Base-by-base conservation (phyloP, 2,329 filamentous ascomycete species). In the Penicillium griseofulvum region DNA sequence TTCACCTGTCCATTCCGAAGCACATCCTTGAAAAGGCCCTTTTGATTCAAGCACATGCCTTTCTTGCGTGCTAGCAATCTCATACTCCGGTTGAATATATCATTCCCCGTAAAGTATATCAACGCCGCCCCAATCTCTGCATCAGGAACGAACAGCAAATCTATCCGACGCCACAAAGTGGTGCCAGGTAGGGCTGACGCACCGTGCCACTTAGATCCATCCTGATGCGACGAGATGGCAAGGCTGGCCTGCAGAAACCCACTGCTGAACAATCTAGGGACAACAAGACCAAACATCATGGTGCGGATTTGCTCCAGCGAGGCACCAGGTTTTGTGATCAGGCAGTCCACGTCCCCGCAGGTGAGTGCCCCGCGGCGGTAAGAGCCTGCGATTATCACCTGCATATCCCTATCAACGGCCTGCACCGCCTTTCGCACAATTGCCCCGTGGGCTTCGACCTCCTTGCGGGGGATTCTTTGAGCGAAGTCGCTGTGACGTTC, bases 41-140 rank as follows among this genome's bases (percentile, higher is more conserved):
- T 80, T 73, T 97, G 92, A 64, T 96, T 97, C 52, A 97, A 70
- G 48, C 89, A 77, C 90, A 95, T 91, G 0, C 85, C 84, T 74
- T 90, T 94, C 73, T 85, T 91, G 37, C 85, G 84, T 14, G 91
- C 91, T 60, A 97, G 72, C 16, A 95, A 74, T 60, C 93, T 78
- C 71, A 97, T 83, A 67, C 90, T 95, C 16, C 92, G 81, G 71
- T 97, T 97, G 76, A 97, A 97, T 33, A 96, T 88, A 69, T 96
- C 92, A 63, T 97, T 94, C 1, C 93, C 93, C 0, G 93, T 97
- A 68, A 97, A 97, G 69, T 97, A 97, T n/a, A 97, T 82, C 58
- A 97, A 71, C 0, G 92, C 91, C 0, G 90, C 92, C 1, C 93
- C 93, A 48, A 91, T 80, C 71, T 96, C 87, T 2, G 83, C 78